Evolutionary conservation across 345 rosid genomes (phyloP).

Genomic region (Populus euphratica): DNA sequence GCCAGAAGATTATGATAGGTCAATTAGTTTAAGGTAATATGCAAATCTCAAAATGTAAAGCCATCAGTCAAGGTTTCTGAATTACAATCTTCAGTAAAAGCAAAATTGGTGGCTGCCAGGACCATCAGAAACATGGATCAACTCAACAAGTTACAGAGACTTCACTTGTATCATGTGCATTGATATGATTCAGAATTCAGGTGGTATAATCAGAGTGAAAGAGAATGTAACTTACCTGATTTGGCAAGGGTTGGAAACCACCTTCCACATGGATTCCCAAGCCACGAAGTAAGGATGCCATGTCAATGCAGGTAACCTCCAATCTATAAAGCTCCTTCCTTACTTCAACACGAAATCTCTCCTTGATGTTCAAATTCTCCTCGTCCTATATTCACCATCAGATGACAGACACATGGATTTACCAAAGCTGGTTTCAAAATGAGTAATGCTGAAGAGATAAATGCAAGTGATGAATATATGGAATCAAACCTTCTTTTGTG

Average conservation of each 20-base stretch:
- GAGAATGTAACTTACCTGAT: conserved; percentile 49
- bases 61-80: neutral
- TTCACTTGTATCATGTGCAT: neutral
- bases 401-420: neutral
- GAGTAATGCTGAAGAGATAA: neutral
- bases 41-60: neutral
- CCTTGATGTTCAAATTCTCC: conserved; percentile 73
- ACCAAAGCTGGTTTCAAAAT: neutral
- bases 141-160: neutral
- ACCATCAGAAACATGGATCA: neutral
- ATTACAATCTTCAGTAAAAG: neutral
- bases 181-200: neutral
- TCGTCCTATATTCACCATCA: conserved; percentile 48
- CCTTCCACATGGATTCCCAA: conserved; percentile 63
- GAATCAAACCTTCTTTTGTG: conserved; percentile 68
- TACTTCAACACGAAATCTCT: conserved; percentile 53
- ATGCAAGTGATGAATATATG: neutral
- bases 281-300: conserved; percentile 76
- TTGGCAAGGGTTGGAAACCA: conserved; percentile 44
- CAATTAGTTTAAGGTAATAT: neutral
- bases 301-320: conserved; percentile 53
- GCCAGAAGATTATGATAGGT: neutral
- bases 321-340: conserved; percentile 55
- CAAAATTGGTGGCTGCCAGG: neutral
- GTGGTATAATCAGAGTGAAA: neutral